A percentile compares a stretch with the other conserved stretches of the same genome.
Evolutionary conservation across 495 filamentous ascomycete species (phyloP).

Genomic region (Haplographium delicatum): DNA sequence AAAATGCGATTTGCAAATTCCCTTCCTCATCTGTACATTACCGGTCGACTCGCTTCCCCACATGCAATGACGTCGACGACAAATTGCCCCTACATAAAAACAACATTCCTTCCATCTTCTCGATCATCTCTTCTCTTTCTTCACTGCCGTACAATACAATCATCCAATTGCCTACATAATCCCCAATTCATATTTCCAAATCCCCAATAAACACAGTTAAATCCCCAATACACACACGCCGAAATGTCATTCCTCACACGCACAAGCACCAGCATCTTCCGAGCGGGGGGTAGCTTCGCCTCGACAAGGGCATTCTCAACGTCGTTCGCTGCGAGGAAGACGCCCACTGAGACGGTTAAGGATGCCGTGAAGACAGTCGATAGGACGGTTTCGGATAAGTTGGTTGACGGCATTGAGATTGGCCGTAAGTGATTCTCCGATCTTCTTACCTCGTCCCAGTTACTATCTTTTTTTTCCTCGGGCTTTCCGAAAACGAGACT

Average conservation of each 20-base stretch:
- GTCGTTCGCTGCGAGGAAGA: slow-evolving; percentile 30
- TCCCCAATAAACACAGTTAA: not conserved
- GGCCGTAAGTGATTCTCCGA: slow-evolving; percentile 34
- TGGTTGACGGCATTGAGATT: slow-evolving; percentile 50
- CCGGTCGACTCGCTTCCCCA: slow-evolving; percentile 9
- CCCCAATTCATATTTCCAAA: not conserved
- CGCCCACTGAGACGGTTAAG: slow-evolving; percentile 42
- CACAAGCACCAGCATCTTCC: slow-evolving; percentile 27
- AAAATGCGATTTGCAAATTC: too few species aligned
- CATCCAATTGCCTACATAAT: not conserved
- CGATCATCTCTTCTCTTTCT: not conserved
- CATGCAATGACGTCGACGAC: slow-evolving; percentile 1
- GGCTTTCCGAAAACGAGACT: too few species aligned
- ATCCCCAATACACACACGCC: slow-evolving; percentile 2
- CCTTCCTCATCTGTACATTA: too few species aligned
- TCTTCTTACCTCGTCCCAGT: not conserved
- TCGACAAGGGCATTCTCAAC: slow-evolving; percentile 38
- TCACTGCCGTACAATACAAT: not conserved
- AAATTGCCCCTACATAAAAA: not conserved
- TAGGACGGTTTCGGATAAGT: slow-evolving; percentile 46
- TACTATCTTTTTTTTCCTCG: not conserved
- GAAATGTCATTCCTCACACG: slow-evolving; percentile 47
- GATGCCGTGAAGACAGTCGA: slow-evolving; percentile 47
- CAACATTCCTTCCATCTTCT: not conserved
- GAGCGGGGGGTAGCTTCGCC: slow-evolving; percentile 21